Evolutionary conservation across 805 yeast genomes (phyloP).

Genomic region (Jamesozyma lodderae): DNA sequence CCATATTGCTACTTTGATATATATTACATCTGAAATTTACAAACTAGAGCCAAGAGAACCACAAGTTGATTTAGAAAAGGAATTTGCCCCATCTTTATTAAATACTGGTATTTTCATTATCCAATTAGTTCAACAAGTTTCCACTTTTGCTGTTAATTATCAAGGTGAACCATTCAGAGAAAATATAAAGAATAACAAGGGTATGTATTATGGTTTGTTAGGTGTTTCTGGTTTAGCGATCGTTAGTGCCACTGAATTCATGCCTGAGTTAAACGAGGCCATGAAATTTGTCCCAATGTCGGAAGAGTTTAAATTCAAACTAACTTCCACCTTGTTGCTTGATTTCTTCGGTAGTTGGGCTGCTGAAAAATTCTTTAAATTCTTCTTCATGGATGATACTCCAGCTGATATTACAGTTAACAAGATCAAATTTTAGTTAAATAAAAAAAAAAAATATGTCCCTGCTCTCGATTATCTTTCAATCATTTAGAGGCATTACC

Average conservation of each 20-base stretch:
- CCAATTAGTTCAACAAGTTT: conserved; percentile 92
- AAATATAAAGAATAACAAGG: conserved; percentile 79
- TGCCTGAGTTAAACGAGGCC: conserved; percentile 89
- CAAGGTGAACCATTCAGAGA: conserved; percentile 97
- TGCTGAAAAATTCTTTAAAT: conserved; percentile 73
- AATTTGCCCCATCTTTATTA: conserved; percentile 78
- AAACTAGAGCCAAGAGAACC: conserved; percentile 88
- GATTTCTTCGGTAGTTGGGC: conserved; percentile 73
- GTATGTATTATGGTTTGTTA: conserved; percentile 91
- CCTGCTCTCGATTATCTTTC: no score
- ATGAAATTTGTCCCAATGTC: conserved; percentile 88
- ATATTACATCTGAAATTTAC: conserved; percentile 76
- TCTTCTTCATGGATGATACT: conserved; percentile 79
- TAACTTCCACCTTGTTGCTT: conserved; percentile 60
- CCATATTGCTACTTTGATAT: conserved; percentile 74
- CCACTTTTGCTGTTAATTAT: conserved; percentile 95
- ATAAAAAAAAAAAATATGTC: no score
- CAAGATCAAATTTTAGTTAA: conserved; percentile 7
- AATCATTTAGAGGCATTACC: no score
- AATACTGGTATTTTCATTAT: conserved; percentile 94
- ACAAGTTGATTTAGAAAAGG: conserved; percentile 79
- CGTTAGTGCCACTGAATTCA: conserved; percentile 85
- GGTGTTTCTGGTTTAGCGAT: conserved; percentile 87
- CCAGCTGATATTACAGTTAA: conserved; percentile 79
- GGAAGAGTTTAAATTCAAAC: conserved; percentile 58